These are phyloP conservation scores for Phoma sp. DNA, from an alignment of 2,329 filamentous ascomycete genomes.

Conservation along the genomic window DNA sequence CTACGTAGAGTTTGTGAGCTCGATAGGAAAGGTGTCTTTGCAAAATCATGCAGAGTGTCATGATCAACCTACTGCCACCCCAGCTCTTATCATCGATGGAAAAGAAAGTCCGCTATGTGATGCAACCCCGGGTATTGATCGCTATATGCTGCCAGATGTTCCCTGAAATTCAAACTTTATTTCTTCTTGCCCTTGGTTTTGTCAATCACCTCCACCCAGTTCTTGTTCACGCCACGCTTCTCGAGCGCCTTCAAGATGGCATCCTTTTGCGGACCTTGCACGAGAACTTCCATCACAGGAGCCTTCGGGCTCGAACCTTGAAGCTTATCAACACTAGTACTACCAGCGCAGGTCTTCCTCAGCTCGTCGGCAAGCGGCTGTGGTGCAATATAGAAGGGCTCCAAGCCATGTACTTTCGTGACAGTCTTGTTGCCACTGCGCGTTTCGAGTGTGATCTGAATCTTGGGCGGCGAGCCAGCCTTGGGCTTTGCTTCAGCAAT, in stretches of 20 bases:
- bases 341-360: slow-evolving; percentile 71
- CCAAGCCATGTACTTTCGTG: slow-evolving; percentile 66
- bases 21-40: too few relatives aligned
- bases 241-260: slow-evolving; percentile 65
- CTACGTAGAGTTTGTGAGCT: too few relatives aligned
- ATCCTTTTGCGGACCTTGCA: slow-evolving; percentile 70
- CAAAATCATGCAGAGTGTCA: too few relatives aligned
- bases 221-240: slow-evolving; percentile 62
- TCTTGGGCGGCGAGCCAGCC: slow-evolving; percentile 65
- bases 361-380: slow-evolving; percentile 68
- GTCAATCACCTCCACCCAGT: slow-evolving; percentile 69
- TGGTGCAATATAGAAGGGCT: slow-evolving; percentile 66
- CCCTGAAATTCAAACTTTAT: neutral
- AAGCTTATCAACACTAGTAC: slow-evolving; percentile 67
- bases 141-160: too few relatives aligned
- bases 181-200: slow-evolving; percentile 71
- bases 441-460: slow-evolving; percentile 66
- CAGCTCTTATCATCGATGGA: too few relatives aligned
- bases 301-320: slow-evolving; percentile 65
- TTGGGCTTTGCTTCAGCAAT: slow-evolving; percentile 60
- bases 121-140: too few relatives aligned
- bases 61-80: too few relatives aligned
- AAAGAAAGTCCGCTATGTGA: too few relatives aligned
- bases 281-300: slow-evolving; percentile 69
- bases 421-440: slow-evolving; percentile 71